Evolutionary conservation across 2,329 filamentous ascomycete species (phyloP), one percentile per base, ranked within the genome.

Genomic region (Fusarium oligoseptatum): DNA sequence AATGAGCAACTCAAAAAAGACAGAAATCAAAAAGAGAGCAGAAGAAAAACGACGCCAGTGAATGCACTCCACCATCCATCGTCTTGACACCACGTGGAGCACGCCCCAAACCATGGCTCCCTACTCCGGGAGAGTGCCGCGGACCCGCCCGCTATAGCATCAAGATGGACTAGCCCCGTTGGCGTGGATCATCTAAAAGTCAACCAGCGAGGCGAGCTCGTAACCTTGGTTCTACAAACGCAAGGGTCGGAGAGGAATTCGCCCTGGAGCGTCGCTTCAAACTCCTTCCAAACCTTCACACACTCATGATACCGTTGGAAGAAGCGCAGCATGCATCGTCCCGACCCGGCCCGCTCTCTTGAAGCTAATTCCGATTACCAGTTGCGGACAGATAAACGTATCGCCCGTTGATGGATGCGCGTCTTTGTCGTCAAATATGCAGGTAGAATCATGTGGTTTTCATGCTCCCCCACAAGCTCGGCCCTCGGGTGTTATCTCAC

Each of bases 41-140:
- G 15, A 20, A 64, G 57, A 32, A 36, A 36, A 63, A 64, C 60
- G 50, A 66, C 68, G 55, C 66, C 66, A 36, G 56, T 24, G 48
- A 74, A 72, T 71, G 67, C 67, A 67, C 75, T 77, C 76, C 74
- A 76, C 74, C 68, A 68, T 65, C 73, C 57, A 68, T 75, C 70
- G 64, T 72, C 75, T 73, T 74, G 71, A 76, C 67, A 77, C 75
- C 77, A 79, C 77, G 77, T 79, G 78, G 77, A 78, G 74, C 70
- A 55, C 70, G 68, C 70, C 75, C 76, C 69, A 78, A 76, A 76
- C 62, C 61, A 74, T 73, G 68, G 65, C 74, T 74, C 72, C 72
- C 60, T 74, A 66, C 72, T 66, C 76, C 78, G 78, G 78, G 74
- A 79, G 66, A 64, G 66, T 77, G 75, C 78, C 78, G 76, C 78